Base-by-base conservation (phyloP, 2,329 filamentous ascomycete genomes). In the Xylaria sp. region DNA sequence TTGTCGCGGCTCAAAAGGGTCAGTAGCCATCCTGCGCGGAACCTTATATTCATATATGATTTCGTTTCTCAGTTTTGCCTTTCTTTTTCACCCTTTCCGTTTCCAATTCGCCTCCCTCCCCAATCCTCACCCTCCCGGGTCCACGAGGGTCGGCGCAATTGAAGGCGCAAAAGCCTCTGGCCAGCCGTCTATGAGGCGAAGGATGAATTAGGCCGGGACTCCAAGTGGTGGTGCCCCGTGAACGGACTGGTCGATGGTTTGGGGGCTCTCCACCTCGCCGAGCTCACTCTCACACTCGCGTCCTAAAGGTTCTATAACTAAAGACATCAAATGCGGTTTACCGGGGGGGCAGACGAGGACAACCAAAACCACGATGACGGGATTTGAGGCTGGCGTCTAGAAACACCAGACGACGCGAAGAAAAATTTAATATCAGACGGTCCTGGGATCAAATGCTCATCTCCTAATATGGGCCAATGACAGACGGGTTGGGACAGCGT, bases 301-400 rank as follows among this genome's bases (percentile, higher is more conserved):
- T 70, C 69, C 62, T 65, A 50, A 47, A 57, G 60, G 68, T 60
- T 53, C 65, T 71, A 62, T 72, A 63, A 65, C 66, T 73, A 73
- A 71, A 75, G 70, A 74, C 76, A 78, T 78, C 75, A 78, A 78
- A 75, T 75, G 73, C 74, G 69, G 69, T 69, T 75, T 73, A 72
- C 69, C 42, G 70, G 57, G 54, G 50, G 42, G 40, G 6, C 67
- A 44, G 40, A 48, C 25, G 48, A 58, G 9, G 18, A 35, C 57
- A 64, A 66, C 44, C 42, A 57, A 25, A 54, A 48, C 59, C 58
- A 53, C 66, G 37, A 59, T 44, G 27, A 59, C 54, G 62, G 23
- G 48, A 27, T 42, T 44, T 40, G 63, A 57, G 54, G n/a, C 42
- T 42, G 55, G 51, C 27, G 62, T 60, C 69, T 58, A 62, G 37